phyloP scores from a whole-genome alignment of 805 yeast species.

The Sugiyamaella marilandica region DNA sequence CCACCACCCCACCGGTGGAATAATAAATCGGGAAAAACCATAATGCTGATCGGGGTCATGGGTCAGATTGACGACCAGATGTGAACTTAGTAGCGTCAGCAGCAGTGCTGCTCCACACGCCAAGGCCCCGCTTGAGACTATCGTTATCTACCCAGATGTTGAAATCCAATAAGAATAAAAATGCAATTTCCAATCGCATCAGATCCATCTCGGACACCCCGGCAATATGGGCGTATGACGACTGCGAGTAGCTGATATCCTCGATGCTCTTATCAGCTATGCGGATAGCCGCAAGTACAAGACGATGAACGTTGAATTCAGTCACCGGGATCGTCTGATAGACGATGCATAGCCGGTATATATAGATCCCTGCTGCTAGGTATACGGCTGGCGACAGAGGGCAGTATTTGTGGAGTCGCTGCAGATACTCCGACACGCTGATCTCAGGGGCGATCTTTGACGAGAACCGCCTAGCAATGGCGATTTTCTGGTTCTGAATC shows the following conservation, averaged over 20 bases:
- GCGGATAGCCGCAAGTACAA: conserved; percentile 42
- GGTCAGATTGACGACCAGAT: background rate
- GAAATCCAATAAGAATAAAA: conserved; percentile 47
- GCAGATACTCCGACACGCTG: conserved; percentile 30
- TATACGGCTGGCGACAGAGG: conserved; percentile 36
- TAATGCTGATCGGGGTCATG: background rate
- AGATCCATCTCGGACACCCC: conserved; percentile 44
- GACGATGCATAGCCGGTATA: conserved; percentile 33
- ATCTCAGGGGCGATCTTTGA: conserved; percentile 31
- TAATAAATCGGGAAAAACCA: background rate
- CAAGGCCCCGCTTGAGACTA: conserved; percentile 32
- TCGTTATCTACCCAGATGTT: conserved; percentile 42
- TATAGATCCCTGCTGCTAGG: conserved; percentile 33
- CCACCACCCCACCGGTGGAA: background rate
- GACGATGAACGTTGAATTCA: conserved; percentile 38
- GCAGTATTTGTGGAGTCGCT: conserved; percentile 37
- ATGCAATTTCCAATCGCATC: conserved; percentile 45
- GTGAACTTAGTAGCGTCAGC: background rate
- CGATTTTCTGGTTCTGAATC: conserved; percentile 12
- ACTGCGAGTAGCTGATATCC: conserved; percentile 43
- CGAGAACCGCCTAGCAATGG: conserved; percentile 30
- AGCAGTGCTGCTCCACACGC: conserved; percentile 13
- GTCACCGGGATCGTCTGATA: conserved; percentile 32
- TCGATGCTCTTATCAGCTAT: conserved; percentile 46
- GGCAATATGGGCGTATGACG: conserved; percentile 44